Percentiles rank a stretch among this genome's conserved stretches.
These are phyloP conservation scores for Cairneyella variabilis DNA, from an alignment of 495 filamentous ascomycete genomes.

Conservation along the genomic window DNA sequence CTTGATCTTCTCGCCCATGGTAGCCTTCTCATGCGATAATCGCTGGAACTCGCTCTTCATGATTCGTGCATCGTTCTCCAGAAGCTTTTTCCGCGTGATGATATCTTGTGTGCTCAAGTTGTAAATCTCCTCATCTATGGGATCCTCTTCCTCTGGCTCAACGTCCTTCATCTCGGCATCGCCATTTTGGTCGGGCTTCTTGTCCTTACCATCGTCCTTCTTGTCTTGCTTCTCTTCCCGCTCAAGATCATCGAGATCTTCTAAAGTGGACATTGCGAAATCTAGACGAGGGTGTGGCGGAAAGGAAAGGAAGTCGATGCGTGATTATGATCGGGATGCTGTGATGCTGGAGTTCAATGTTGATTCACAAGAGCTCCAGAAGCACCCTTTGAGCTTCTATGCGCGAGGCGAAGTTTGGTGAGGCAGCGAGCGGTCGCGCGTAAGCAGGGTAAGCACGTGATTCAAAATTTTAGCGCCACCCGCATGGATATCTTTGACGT, in stretches of 20 bases:
- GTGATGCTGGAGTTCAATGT: not conserved
- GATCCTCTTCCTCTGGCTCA: conserved; percentile 68
- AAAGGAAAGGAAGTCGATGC: not conserved
- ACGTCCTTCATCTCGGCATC: conserved; percentile 90
- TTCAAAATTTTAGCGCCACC: not conserved
- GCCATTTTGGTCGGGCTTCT: conserved; percentile 61
- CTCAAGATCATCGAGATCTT: conserved; percentile 70
- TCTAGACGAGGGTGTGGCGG: not conserved
- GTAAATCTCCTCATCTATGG: conserved; percentile 87
- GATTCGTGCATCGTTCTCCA: conserved; percentile 96
- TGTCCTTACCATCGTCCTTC: conserved; percentile 70
- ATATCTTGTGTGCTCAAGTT: conserved; percentile 91
- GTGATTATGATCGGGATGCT: not conserved
- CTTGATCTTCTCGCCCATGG: conserved; percentile 98
- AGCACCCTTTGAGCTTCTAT: conserved; percentile 19
- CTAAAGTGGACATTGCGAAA: conserved; percentile 70
- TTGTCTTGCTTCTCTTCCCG: conserved; percentile 59
- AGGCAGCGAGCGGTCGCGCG: not conserved
- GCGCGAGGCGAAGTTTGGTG: conserved; percentile 16
- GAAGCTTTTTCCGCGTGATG: conserved; percentile 74
- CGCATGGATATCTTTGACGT: no score
- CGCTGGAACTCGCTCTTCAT: conserved; percentile 98
- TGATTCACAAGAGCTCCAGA: conserved; percentile 7
- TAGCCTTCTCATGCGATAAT: conserved; percentile 87
- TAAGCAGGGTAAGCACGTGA: conserved; percentile 6